Conservation (phyloP, 116 monocot genomes). For the Trichopus zeylanicus region DNA sequence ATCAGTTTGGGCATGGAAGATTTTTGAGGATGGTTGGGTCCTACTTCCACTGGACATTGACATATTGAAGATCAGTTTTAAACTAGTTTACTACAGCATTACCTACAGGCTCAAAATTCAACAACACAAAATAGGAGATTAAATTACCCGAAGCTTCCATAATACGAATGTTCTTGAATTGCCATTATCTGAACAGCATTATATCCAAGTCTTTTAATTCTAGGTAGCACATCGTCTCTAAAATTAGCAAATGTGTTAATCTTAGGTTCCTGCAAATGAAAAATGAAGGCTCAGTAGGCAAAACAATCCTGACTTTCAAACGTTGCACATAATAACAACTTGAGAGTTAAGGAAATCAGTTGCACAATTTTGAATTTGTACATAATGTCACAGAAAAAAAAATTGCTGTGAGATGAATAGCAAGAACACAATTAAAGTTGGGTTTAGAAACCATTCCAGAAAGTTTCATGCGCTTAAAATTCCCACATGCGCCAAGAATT, state of each 20-base stretch:
- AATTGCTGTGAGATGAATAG: too few species aligned
- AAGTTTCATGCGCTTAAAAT: too few species aligned
- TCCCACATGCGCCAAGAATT: too few species aligned
- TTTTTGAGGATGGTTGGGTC: too few species aligned
- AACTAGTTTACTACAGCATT: neutral
- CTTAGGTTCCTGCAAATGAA: slow-evolving; percentile 68
- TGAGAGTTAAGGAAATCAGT: neutral
- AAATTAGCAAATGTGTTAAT: slow-evolving; percentile 90
- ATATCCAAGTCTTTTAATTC: slow-evolving; percentile 92
- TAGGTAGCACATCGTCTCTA: slow-evolving; percentile 92
- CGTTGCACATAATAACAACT: neutral
- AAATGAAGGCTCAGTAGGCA: neutral
- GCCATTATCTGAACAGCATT: slow-evolving; percentile 99
- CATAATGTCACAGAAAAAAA: too few species aligned
- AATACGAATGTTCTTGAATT: slow-evolving; percentile 98
- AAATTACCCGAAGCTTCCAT: slow-evolving; percentile 92
- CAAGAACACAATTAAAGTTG: too few species aligned
- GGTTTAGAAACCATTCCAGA: too few species aligned
- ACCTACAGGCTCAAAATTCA: neutral
- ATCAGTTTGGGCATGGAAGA: too few species aligned
- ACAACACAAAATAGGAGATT: neutral
- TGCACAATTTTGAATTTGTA: too few species aligned
- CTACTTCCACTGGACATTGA: too few species aligned
- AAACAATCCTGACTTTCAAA: neutral
- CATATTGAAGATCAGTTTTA: neutral